These are phyloP conservation scores for Trifolium pratense DNA, from an alignment of 306 rosid species.

Conservation along the genomic window DNA sequence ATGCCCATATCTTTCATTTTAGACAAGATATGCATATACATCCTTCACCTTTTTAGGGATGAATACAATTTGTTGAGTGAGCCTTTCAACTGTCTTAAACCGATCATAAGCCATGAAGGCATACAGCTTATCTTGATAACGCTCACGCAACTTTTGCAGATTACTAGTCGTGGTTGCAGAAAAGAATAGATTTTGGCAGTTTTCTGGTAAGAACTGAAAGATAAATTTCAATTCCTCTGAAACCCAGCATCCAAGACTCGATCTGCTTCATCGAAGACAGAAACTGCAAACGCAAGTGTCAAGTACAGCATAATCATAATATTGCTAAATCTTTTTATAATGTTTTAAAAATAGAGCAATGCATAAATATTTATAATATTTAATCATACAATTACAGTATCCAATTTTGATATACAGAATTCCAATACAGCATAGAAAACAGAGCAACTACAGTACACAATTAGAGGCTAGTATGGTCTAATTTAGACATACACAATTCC, in stretches of 20 bases:
- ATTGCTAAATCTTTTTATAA: background rate
- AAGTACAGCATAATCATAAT: background rate
- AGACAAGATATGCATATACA: slow-evolving; percentile 73
- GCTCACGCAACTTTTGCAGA: slow-evolving; percentile 65
- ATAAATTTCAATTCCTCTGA: slow-evolving; percentile 79
- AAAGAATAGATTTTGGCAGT: slow-evolving; percentile 79
- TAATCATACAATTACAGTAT: background rate
- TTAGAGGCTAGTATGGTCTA: too few relatives aligned
- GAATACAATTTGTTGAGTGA: slow-evolving; percentile 68
- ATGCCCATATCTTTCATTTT: slow-evolving; percentile 75
- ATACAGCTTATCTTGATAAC: slow-evolving; percentile 74
- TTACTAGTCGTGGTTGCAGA: slow-evolving; percentile 82
- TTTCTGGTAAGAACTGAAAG: slow-evolving; percentile 79
- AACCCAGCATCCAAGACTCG: slow-evolving; percentile 81
- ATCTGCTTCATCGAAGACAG: slow-evolving; percentile 96
- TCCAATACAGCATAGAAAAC: too few relatives aligned
- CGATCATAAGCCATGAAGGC: slow-evolving; percentile 84
- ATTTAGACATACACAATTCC: too few relatives aligned
- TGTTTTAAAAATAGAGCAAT: slow-evolving; percentile 15
- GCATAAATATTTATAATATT: background rate
- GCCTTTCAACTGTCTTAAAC: slow-evolving; percentile 77
- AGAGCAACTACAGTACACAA: too few relatives aligned
- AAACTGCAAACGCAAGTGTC: slow-evolving; percentile 51
- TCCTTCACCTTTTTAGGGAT: slow-evolving; percentile 76
- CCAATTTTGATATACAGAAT: slow-evolving; percentile 26